These are phyloP conservation scores for Trametes versicolor DNA, from an alignment of 1,284 basidiomycete species.

Conservation along the genomic window DNA sequence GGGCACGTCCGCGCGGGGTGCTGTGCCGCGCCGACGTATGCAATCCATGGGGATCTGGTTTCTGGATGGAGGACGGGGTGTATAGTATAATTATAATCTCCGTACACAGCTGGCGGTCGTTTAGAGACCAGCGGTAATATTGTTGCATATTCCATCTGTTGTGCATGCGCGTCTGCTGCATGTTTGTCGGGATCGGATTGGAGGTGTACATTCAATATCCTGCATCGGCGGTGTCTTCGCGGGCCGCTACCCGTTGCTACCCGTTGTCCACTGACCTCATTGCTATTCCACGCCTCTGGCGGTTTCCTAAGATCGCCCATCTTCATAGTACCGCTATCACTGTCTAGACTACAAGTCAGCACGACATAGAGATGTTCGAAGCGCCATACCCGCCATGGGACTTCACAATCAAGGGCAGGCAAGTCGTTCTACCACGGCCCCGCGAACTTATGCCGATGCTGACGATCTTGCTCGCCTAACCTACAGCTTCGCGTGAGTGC, in stretches of 20 bases:
- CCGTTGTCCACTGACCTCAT: too few relatives aligned
- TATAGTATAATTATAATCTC: slow-evolving; percentile 28
- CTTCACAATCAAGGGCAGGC: slow-evolving; percentile 37
- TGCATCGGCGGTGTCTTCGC: background rate
- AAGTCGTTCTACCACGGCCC: background rate
- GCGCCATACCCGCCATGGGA: slow-evolving; percentile 40
- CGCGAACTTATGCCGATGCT: background rate
- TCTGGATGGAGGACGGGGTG: slow-evolving; percentile 17
- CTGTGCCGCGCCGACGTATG: background rate
- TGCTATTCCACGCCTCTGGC: too few relatives aligned
- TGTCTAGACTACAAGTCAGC: background rate
- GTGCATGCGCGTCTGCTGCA: background rate
- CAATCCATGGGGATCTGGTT: background rate
- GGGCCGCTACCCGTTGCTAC: background rate
- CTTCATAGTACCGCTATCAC: background rate
- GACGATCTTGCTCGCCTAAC: background rate
- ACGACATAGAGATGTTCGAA: slow-evolving; percentile 30
- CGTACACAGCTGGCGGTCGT: slow-evolving; percentile 18
- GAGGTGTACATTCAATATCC: too few relatives aligned
- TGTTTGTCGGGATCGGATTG: background rate
- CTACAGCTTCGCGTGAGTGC: slow-evolving; percentile 37
- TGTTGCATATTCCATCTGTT: slow-evolving; percentile 9
- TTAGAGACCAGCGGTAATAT: slow-evolving; percentile 27
- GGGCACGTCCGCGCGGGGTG: background rate
- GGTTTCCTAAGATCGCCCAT: background rate